phyloP scores from a whole-genome alignment of 2,329 filamentous ascomycete species.

The Dothideomycetidae sp. region DNA sequence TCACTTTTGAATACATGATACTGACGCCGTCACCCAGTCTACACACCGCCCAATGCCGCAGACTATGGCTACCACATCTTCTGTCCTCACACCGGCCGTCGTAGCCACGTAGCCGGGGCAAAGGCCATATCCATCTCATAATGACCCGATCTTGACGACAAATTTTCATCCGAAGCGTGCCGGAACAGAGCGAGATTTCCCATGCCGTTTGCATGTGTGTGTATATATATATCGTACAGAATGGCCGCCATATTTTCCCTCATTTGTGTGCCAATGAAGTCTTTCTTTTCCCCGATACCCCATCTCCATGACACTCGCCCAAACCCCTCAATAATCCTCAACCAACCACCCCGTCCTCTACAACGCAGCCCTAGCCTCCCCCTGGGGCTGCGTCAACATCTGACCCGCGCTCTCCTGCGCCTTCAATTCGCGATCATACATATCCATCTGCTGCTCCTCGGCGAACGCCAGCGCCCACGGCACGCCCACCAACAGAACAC shows the following conservation, averaged over 20 bases:
- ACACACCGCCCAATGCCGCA: slow-evolving; percentile 80
- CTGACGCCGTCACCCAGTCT: slow-evolving; percentile 35
- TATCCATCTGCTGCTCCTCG: slow-evolving; percentile 91
- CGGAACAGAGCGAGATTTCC: no score
- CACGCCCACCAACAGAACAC: slow-evolving; percentile 75
- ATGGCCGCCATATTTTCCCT: no score
- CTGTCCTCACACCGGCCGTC: slow-evolving; percentile 59
- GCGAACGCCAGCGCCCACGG: slow-evolving; percentile 85
- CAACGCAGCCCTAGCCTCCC: slow-evolving; percentile 6
- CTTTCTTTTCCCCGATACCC: not conserved
- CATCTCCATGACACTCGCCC: not conserved
- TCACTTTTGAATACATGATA: not conserved
- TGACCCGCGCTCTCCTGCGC: slow-evolving; percentile 68
- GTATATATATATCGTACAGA: no score
- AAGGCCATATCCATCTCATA: no score
- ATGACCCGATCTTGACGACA: no score
- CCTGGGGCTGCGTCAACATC: slow-evolving; percentile 8
- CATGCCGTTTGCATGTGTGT: no score
- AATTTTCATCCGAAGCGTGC: no score
- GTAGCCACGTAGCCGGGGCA: slow-evolving; percentile 44
- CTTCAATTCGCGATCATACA: slow-evolving; percentile 95
- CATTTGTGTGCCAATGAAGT: slow-evolving; percentile 1
- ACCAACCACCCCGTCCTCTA: not conserved
- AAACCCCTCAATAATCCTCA: not conserved
- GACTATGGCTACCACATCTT: slow-evolving; percentile 72